Evolutionary conservation across 2,329 filamentous ascomycete species (phyloP).

Genomic region (Cladophialophora psammophila): DNA sequence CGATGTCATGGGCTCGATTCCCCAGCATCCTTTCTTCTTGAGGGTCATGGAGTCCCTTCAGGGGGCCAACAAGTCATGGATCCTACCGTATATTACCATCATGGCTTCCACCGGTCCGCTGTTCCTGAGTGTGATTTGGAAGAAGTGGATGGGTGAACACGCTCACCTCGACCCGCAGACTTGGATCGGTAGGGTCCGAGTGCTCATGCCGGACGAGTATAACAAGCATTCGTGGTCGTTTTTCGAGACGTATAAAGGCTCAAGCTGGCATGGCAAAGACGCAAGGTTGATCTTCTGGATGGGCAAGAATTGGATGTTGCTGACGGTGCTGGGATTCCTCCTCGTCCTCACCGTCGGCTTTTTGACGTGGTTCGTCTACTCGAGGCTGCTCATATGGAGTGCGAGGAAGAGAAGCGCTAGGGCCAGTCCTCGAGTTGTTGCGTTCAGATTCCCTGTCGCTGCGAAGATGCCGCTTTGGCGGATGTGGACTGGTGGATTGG

Average conservation of each 20-base stretch:
- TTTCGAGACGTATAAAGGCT: slow-evolving; percentile 71
- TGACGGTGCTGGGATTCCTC: slow-evolving; percentile 61
- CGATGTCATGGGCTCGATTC: slow-evolving; percentile 77
- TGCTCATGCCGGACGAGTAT: slow-evolving; percentile 75
- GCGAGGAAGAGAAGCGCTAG: slow-evolving; percentile 24
- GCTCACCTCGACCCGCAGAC: slow-evolving; percentile 49
- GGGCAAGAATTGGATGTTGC: slow-evolving; percentile 63
- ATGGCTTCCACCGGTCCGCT: slow-evolving; percentile 81
- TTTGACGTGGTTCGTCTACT: slow-evolving; percentile 60
- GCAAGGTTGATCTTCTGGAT: slow-evolving; percentile 72
- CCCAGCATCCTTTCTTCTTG: slow-evolving; percentile 77
- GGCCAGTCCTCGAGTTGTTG: slow-evolving; percentile 27
- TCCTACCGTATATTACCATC: slow-evolving; percentile 75
- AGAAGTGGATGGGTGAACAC: slow-evolving; percentile 69
- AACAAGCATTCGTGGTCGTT: slow-evolving; percentile 73
- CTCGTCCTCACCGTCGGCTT: slow-evolving; percentile 57
- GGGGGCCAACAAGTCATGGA: slow-evolving; percentile 72
- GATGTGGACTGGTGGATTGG: slow-evolving; percentile 29
- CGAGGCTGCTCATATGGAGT: slow-evolving; percentile 53
- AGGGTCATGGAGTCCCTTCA: slow-evolving; percentile 72
- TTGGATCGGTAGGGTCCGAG: slow-evolving; percentile 64
- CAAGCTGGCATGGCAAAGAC: slow-evolving; percentile 71
- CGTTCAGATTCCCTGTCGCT: slow-evolving; percentile 21
- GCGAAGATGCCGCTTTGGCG: slow-evolving; percentile 32
- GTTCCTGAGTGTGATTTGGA: slow-evolving; percentile 78